These are phyloP conservation scores for Calonectria multiphialidica DNA, from an alignment of 2,329 filamentous ascomycete species.

Conservation along the genomic window DNA sequence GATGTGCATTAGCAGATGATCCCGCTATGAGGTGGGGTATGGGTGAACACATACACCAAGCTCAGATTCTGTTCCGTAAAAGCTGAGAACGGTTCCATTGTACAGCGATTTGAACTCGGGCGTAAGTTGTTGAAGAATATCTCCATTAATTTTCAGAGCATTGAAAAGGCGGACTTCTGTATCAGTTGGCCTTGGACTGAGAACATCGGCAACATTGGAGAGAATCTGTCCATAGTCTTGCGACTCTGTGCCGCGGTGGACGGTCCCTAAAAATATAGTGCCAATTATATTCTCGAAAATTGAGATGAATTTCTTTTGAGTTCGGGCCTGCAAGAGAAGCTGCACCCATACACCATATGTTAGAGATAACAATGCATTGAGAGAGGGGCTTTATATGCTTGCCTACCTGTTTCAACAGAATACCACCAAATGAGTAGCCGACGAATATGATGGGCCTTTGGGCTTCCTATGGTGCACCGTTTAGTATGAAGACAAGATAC, in stretches of 20 bases:
- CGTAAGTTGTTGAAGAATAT: background rate
- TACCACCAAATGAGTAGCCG: conserved; percentile 11
- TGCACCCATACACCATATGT: background rate
- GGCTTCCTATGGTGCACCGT: background rate
- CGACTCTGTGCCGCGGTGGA: background rate
- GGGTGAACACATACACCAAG: background rate
- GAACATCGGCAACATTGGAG: background rate
- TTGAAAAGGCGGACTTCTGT: background rate
- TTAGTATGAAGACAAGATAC: background rate
- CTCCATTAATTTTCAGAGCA: background rate
- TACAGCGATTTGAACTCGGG: background rate
- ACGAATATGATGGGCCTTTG: conserved; percentile 6
- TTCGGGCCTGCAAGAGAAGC: conserved; percentile 2
- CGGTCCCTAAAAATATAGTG: background rate
- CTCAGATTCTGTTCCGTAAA: background rate
- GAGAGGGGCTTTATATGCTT: background rate
- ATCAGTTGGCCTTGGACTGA: background rate
- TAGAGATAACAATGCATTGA: background rate
- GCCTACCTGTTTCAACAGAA: conserved; percentile 7
- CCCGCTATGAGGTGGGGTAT: too few species aligned
- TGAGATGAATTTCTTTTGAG: background rate
- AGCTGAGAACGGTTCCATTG: background rate
- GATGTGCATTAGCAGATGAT: background rate
- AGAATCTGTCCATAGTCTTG: background rate
- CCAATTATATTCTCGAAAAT: background rate